A percentile compares a stretch with the other conserved stretches of the same genome.
These are phyloP conservation scores for Musa acuminata DNA, from an alignment of 176 grass and related monocot genomes.

Conservation along the genomic window DNA sequence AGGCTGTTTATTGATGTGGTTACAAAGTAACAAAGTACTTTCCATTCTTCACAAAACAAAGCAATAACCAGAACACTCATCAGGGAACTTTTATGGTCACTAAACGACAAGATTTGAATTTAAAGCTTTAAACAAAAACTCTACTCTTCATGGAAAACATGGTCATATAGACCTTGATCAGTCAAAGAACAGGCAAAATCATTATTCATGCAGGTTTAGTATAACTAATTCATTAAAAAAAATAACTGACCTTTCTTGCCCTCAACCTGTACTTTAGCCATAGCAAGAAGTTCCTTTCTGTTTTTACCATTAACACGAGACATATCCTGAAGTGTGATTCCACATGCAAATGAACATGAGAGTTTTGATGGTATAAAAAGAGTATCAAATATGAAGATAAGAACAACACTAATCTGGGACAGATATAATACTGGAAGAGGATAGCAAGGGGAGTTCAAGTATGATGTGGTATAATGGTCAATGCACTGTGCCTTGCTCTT, in stretches of 20 bases:
- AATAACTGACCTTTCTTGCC: slow-evolving; percentile 72
- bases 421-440: slow-evolving; percentile 65
- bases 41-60: too few species aligned
- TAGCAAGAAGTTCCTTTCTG: slow-evolving; percentile 92
- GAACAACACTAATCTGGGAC: neutral
- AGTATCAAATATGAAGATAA: slow-evolving; percentile 12
- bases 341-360: slow-evolving; percentile 14
- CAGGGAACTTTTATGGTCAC: too few species aligned
- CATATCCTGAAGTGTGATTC: slow-evolving; percentile 56
- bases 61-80: too few species aligned
- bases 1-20: too few species aligned
- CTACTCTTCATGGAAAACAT: too few species aligned
- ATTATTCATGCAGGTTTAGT: neutral
- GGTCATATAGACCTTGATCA: too few species aligned
- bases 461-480: slow-evolving; percentile 91
- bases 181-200: too few species aligned
- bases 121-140: too few species aligned
- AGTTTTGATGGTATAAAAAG: slow-evolving; percentile 18
- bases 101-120: too few species aligned
- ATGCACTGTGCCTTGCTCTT: slow-evolving; percentile 90
- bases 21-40: too few species aligned
- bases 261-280: slow-evolving; percentile 97
- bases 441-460: slow-evolving; percentile 97
- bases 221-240: slow-evolving; percentile 1
- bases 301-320: slow-evolving; percentile 97